Conservation (phyloP, 225 moss, liverwort and hornwort species). For the Sphagnum tenellum region DNA sequence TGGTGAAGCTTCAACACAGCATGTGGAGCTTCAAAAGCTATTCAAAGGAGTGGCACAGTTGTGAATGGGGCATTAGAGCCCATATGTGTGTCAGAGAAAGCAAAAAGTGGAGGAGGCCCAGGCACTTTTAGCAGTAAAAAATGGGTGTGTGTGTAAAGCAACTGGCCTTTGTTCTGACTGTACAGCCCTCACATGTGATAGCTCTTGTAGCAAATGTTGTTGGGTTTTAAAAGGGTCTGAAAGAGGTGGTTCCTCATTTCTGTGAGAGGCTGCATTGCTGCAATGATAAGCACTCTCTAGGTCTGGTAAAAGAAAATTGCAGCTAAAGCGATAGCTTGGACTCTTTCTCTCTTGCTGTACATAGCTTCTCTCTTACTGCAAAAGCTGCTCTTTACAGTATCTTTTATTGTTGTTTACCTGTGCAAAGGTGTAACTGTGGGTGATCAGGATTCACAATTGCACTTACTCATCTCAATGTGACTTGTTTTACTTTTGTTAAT, state of each 20-base stretch:
- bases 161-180: conserved; percentile 89
- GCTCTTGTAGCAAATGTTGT: conserved; percentile 76
- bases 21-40: conserved; percentile 10
- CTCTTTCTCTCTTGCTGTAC: conserved; percentile 15
- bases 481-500: no score
- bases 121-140: conserved; percentile 83
- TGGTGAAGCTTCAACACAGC: conserved; percentile 29
- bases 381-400: conserved; percentile 25
- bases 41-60: conserved; percentile 11
- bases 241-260: conserved; percentile 11
- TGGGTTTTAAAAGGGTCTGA: conserved; percentile 69
- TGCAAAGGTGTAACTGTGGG: no score
- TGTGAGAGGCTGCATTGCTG: no score
- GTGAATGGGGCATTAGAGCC: conserved; percentile 46
- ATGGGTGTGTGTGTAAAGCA: conserved; percentile 90
- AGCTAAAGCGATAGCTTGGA: no score
- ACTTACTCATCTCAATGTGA: no score
- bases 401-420: no score
- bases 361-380: conserved; percentile 65
- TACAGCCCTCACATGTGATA: conserved; percentile 97
- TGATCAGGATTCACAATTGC: no score
- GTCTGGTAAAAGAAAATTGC: neutral
- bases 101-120: conserved; percentile 68
- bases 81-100: conserved; percentile 58
- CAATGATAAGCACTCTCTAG: no score